These are phyloP conservation scores for Aspergillus wentii DNA, from an alignment of 495 filamentous ascomycete genomes.

Conservation along the genomic window DNA sequence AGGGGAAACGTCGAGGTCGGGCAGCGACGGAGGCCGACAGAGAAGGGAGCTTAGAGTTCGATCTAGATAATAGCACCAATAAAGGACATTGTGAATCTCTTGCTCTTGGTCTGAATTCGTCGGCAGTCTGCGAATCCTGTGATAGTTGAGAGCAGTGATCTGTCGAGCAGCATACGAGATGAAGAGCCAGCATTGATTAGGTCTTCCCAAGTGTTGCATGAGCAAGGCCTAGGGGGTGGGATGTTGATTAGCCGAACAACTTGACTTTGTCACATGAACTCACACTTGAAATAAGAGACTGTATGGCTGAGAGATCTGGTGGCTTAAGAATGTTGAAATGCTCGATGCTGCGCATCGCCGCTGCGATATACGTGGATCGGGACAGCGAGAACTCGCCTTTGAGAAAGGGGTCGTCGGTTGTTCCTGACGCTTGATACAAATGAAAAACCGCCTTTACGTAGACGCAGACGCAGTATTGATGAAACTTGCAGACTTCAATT, in stretches of 20 bases:
- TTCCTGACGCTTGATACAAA: conserved; percentile 13
- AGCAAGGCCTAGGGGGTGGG: conserved; percentile 21
- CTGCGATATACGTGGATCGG: conserved; percentile 14
- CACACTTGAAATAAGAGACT: conserved; percentile 24
- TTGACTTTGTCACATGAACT: conserved; percentile 3
- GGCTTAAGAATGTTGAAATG: conserved; percentile 16
- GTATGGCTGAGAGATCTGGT: conserved; percentile 18
- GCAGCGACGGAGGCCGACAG: conserved; percentile 18
- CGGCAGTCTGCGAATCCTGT: conserved; percentile 8
- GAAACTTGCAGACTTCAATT: conserved; percentile 14
- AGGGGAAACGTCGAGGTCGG: conserved; percentile 12
- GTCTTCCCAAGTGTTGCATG: conserved; percentile 22
- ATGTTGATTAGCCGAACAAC: not conserved
- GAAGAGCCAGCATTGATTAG: conserved; percentile 22
- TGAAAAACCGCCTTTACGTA: conserved; percentile 23
- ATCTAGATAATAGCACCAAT: conserved; percentile 28
- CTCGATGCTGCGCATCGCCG: conserved; percentile 12
- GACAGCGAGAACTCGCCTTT: conserved; percentile 16
- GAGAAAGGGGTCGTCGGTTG: conserved; percentile 10
- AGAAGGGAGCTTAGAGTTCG: conserved; percentile 23
- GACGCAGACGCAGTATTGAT: conserved; percentile 25
- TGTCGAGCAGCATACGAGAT: conserved; percentile 24
- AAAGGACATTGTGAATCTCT: conserved; percentile 19
- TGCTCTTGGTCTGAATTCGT: conserved; percentile 6
- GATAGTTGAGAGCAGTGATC: conserved; percentile 21